Base-by-base conservation (phyloP, 306 rosid genomes). In the Citrullus amarus region DNA sequence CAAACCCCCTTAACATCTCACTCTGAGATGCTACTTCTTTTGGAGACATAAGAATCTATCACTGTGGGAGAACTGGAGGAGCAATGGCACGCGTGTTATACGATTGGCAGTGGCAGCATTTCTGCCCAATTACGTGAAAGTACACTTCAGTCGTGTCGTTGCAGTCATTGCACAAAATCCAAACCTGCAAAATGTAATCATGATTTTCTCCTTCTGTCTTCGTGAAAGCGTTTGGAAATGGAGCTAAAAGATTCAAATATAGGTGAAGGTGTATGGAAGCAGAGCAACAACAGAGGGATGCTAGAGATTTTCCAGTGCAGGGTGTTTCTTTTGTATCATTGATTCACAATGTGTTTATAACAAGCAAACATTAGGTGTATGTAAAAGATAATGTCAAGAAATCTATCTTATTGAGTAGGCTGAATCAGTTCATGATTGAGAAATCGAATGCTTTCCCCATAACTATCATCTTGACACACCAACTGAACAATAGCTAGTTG, bases 101-200 rank as follows among this genome's bases (percentile, higher is more conserved):
- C 32, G 99, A 96, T 70, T 79, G 83, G 87, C 99, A 96, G 82
- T 96, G 99, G 75, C 91, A 83, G 79, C 99, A 96, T 91, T 91
- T 96, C 73, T 91, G 98, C 78, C 98, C 98, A 53, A 96, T 73
- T 65, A 92, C 85, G 90, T 96, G 96, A 83, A 90, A 96, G 88
- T 77, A 87, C 38, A 84, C 98, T 87, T 96, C 98, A 0, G 98
- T 92, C 12, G 97, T 91, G 83, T 96, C 97, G 75, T 96, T 96
- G 88, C 99, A 92, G 85, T 96, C 98, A 44, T 92, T 96, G 60
- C 99, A 96, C 53, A 96, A 86, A 59, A 96, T 96, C 99, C 99
- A 96, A 30, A 92, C 93, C 99, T 96, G 96, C 85, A 88, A 82
- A 83, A 56, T 12, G 18, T 25, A 48, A 25, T 20, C 25, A 4